Conservation (phyloP, 225 moss, liverwort and hornwort species). For the Ulota crispa region DNA sequence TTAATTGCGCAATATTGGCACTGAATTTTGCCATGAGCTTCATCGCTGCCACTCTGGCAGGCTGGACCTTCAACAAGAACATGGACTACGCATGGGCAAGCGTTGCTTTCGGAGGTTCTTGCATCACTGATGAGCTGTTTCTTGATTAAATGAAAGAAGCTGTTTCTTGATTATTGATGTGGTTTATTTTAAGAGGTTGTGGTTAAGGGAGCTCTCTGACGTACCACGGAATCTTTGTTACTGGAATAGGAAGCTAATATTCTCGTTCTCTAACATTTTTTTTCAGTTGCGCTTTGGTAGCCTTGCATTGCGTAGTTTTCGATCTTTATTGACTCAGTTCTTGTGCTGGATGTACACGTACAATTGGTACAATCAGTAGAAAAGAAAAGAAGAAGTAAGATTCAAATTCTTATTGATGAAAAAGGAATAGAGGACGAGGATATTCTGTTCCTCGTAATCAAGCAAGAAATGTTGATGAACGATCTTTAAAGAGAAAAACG, state of each 20-base stretch:
- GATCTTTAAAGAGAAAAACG: neutral
- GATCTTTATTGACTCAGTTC: neutral
- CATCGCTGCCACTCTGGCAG: conserved; percentile 31
- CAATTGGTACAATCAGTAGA: too few relatives aligned
- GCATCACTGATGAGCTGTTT: neutral
- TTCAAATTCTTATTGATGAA: neutral
- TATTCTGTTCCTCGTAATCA: neutral
- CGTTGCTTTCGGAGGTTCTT: conserved; percentile 28
- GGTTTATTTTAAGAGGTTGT: neutral
- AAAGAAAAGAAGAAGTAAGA: neutral
- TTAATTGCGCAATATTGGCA: conserved; percentile 30
- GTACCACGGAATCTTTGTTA: neutral
- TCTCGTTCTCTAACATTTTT: neutral
- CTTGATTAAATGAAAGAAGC: neutral
- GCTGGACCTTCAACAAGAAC: conserved; percentile 44
- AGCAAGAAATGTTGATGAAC: neutral
- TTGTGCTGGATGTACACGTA: neutral
- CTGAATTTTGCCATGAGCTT: conserved; percentile 26
- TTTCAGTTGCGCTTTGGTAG: neutral
- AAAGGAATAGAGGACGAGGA: neutral
- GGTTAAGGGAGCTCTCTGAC: neutral
- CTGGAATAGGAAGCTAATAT: too few relatives aligned
- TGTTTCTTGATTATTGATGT: conserved; percentile 3
- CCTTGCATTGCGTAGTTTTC: neutral
- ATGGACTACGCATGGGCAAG: conserved; percentile 25